A percentile compares a stretch with the other conserved stretches of the same genome.
These are phyloP conservation scores for Chimonanthus praecox DNA, from an alignment of 164 flowering plant genomes.

Conservation along the genomic window DNA sequence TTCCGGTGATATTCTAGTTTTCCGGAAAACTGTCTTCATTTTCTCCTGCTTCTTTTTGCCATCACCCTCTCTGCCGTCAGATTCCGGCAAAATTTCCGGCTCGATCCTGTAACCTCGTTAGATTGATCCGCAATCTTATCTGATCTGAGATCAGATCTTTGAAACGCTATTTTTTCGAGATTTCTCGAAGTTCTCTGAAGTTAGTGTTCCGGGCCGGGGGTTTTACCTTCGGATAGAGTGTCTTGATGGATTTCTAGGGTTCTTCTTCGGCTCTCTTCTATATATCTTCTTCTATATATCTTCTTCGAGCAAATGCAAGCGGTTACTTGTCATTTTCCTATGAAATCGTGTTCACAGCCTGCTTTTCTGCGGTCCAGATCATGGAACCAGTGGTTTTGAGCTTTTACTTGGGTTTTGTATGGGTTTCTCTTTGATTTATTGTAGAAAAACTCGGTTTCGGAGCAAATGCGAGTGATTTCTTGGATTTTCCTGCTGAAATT, in stretches of 20 bases:
- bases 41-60: neutral
- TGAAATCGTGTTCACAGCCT: neutral
- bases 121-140: neutral
- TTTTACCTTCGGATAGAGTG: neutral
- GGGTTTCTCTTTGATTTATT: neutral
- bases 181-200: neutral
- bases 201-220: neutral
- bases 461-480: too few species aligned
- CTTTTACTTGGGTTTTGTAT: neutral
- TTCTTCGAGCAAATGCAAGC: neutral
- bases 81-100: slow-evolving; percentile 4
- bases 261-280: neutral
- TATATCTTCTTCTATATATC: neutral
- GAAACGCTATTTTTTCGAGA: neutral
- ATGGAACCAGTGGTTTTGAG: neutral
- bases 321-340: neutral
- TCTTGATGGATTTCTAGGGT: slow-evolving; percentile 3
- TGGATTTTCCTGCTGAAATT: neutral
- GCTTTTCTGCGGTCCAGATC: neutral
- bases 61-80: neutral
- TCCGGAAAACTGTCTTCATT: neutral
- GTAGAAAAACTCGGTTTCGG: neutral
- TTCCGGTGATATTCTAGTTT: neutral
- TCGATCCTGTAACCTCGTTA: neutral
- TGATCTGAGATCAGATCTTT: neutral